Percentiles rank a stretch among this genome's conserved stretches.
Conservation (phyloP, 1,284 basidiomycete species). For the Cryptococcus maquisensis region DNA sequence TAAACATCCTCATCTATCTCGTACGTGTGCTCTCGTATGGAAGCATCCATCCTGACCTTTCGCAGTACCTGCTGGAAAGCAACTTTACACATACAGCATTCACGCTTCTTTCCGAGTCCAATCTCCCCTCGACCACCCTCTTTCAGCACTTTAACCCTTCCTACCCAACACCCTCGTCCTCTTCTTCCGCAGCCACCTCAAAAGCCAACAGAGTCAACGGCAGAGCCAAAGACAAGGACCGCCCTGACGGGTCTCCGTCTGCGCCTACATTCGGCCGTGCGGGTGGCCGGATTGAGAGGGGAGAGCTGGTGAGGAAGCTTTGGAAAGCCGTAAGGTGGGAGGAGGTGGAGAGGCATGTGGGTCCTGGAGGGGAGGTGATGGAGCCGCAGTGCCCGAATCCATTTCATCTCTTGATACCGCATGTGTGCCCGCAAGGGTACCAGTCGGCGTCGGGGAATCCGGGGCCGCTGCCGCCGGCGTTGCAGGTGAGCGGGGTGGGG, state of each 20-base stretch:
- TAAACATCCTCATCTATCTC: conserved; percentile 45
- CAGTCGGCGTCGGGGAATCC: conserved; percentile 29
- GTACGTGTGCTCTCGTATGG: conserved; percentile 17
- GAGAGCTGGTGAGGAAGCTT: conserved; percentile 41
- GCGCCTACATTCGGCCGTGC: conserved; percentile 24
- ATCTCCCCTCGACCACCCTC: conserved; percentile 34
- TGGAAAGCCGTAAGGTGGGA: conserved; percentile 46
- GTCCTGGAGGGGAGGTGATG: conserved; percentile 24
- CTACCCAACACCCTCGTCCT: conserved; percentile 14
- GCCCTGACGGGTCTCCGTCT: neutral
- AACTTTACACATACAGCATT: conserved; percentile 46
- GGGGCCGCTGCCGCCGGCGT: conserved; percentile 16
- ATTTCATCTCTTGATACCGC: conserved; percentile 40
- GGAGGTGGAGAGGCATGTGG: conserved; percentile 40
- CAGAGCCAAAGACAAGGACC: conserved; percentile 5
- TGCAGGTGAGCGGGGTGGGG: conserved; percentile 4
- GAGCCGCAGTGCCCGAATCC: conserved; percentile 31
- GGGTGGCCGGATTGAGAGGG: conserved; percentile 30
- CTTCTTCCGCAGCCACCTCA: conserved; percentile 10
- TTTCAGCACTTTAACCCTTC: conserved; percentile 43
- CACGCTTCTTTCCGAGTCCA: conserved; percentile 38
- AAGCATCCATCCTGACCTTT: neutral
- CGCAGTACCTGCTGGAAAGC: conserved; percentile 44
- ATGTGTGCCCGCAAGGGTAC: conserved; percentile 28
- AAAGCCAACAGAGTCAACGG: conserved; percentile 8